Percentiles rank a stretch among this genome's conserved stretches.
Evolutionary conservation across 345 rosid species (phyloP).

Genomic region (Gossypioides kirkii): DNA sequence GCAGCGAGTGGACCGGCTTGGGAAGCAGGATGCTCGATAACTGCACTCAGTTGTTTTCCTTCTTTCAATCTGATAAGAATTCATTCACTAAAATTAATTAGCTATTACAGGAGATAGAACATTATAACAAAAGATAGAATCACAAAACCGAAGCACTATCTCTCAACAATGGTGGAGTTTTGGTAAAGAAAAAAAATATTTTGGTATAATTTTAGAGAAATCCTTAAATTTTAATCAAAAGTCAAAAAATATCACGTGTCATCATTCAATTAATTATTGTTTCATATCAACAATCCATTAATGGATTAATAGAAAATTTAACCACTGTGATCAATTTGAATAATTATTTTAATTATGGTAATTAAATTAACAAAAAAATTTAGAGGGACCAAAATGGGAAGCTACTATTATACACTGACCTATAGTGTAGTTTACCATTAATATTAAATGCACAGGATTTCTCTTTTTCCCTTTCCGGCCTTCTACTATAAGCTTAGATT

Average conservation of each 20-base stretch:
- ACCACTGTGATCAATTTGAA: rapidly evolving
- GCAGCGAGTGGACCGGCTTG: slow-evolving; percentile 67
- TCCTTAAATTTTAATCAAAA: too few relatives aligned
- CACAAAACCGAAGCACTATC: slow-evolving; percentile 10
- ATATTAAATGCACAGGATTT: neutral
- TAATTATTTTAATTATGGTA: too few relatives aligned
- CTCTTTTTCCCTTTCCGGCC: too few relatives aligned
- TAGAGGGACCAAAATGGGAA: too few relatives aligned
- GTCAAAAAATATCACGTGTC: rapidly evolving
- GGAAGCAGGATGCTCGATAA: slow-evolving; percentile 64
- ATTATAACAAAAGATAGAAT: neutral
- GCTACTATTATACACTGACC: too few relatives aligned
- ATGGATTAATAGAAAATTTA: rapidly evolving
- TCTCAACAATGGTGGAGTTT: too few relatives aligned
- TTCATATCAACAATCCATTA: rapidly evolving
- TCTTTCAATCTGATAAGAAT: slow-evolving; percentile 49
- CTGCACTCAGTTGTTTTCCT: slow-evolving; percentile 50
- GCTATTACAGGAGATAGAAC: neutral
- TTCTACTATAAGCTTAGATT: neutral
- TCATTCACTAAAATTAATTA: neutral
- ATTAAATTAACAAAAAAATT: too few relatives aligned
- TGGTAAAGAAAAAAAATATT: too few relatives aligned
- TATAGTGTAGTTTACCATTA: too few relatives aligned
- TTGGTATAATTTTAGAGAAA: too few relatives aligned
- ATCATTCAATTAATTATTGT: too few relatives aligned